Evolutionary conservation across 169 alveolate species (phyloP), one percentile per base, ranked within the genome.

Genomic region (Eimeria praecox): DNA sequence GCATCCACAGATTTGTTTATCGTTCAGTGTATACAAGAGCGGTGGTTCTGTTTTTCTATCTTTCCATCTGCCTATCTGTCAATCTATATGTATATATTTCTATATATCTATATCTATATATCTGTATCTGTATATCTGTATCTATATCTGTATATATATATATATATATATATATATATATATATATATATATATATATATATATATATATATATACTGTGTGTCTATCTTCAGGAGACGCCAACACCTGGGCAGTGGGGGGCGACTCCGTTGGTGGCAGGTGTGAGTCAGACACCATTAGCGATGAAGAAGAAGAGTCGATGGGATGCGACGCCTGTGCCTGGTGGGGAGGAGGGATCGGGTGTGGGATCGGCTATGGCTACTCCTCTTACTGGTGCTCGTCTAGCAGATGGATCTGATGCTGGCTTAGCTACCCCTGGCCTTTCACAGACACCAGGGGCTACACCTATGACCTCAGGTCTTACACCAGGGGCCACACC

Each of bases 401-500:
- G 95, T 3, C 83, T 88, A 73, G 95, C 97, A 8, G 94, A 88
- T 22, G 96, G 96, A 14, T 82, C 89, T n/a, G 95, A 80, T 33
- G 90, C 90, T 30, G 88, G 95, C 62, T 82, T 91, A 62, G 82
- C 80, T 20, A 94, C 95, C 14, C 95, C 90, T 2, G 95, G 94
- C 33, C 75, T 62, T 4, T 52, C 92, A 16, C 92, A 85, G 75
- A 87, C 95, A 22, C 86, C 92, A 20, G 96, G 94, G 33, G 95
- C 86, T 52, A 86, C 97, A 12, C 96, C 96, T 59, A 77, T 95
- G 96, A 96, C 97, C 69, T 64, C 88, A 8, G 96, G 97, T 82
- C 62, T 97, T 73, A 97, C 98, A 1, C 98, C 98, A 12, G 97
- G 97, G 16, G 97, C 96, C 20, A 97, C 98, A 24, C 98, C 98